Evolutionary conservation across 1,139 yeast species (phyloP).

Genomic region (Yueomyces sp.): DNA sequence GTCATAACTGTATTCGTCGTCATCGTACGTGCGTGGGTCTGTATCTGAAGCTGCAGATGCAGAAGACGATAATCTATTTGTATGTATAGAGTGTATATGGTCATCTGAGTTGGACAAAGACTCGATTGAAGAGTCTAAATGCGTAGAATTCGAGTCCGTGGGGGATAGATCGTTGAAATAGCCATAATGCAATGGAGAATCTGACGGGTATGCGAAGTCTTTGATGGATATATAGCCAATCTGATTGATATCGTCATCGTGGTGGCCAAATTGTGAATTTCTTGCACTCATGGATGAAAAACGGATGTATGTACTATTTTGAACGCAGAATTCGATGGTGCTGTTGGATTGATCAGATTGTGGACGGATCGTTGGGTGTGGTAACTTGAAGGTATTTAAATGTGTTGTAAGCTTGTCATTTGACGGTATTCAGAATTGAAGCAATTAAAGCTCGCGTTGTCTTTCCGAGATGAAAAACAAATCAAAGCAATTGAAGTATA

Average conservation of each 20-base stretch:
- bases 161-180: conserved; percentile 14
- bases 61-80: conserved; percentile 1
- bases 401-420: no score
- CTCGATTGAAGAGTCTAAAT: conserved; percentile 2
- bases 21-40: conserved; percentile 1
- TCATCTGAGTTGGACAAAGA: background rate
- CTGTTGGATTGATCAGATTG: no score
- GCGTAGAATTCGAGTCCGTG: conserved; percentile 2
- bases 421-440: no score
- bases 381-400: no score
- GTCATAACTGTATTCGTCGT: conserved; percentile 7
- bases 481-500: no score
- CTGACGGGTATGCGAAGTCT: conserved; percentile 66
- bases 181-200: conserved; percentile 60
- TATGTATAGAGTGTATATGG: background rate
- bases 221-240: conserved; percentile 35
- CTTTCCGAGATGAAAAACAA: no score
- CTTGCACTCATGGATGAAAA: no score
- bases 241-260: conserved; percentile 3
- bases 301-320: no score
- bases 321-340: no score
- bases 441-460: no score
- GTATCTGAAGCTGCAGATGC: conserved; percentile 7
- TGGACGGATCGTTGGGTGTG: no score
- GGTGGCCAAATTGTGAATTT: no score